phyloP scores from a whole-genome alignment of 106 monocot genomes.

The Dioscorea dumetorum region DNA sequence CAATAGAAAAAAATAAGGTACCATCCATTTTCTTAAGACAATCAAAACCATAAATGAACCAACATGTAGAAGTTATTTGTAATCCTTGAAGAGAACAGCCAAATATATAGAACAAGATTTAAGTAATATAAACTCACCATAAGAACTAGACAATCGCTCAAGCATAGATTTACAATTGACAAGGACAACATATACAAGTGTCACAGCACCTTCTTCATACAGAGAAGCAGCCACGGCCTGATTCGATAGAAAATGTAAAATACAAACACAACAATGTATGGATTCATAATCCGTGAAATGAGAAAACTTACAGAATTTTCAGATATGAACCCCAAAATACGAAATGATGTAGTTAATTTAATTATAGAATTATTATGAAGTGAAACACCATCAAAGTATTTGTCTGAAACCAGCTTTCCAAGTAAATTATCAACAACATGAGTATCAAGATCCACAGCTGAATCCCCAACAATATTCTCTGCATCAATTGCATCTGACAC shows the following conservation, averaged over 20 bases:
- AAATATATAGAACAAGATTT: not conserved
- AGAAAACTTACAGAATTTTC: conserved; percentile 64
- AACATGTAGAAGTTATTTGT: too few relatives aligned
- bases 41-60: too few relatives aligned
- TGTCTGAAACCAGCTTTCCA: conserved; percentile 92
- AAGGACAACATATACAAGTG: conserved; percentile 77
- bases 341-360: conserved; percentile 79
- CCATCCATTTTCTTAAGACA: too few relatives aligned
- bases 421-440: conserved; percentile 84
- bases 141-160: conserved; percentile 80
- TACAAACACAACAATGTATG: not conserved
- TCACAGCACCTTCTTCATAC: conserved; percentile 89
- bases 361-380: conserved; percentile 68
- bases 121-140: conserved; percentile 41
- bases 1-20: too few relatives aligned
- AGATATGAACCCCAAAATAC: conserved; percentile 85
- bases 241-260: conserved; percentile 6
- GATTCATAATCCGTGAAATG: not conserved
- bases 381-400: conserved; percentile 72
- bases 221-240: conserved; percentile 79
- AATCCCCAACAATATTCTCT: conserved; percentile 81
- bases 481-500: conserved; percentile 91
- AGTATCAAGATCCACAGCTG: conserved; percentile 46
- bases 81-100: too few relatives aligned
- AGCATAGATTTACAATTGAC: conserved; percentile 89